These are phyloP conservation scores for Psophocarpus tetragonolobus DNA, from an alignment of 306 rosid genomes.

Conservation along the genomic window DNA sequence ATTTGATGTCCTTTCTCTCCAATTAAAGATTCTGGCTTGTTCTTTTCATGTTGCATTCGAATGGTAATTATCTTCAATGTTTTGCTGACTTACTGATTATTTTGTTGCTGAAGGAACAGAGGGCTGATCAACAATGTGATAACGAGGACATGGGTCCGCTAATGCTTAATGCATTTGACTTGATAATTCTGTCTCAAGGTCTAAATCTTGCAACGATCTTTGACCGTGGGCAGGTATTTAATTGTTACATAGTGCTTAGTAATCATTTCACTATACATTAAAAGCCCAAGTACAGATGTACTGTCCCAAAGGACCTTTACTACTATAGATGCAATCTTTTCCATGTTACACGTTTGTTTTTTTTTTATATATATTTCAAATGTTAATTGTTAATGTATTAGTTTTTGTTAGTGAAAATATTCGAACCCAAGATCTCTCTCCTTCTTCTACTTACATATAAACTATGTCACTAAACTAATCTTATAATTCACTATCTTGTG, in stretches of 20 bases:
- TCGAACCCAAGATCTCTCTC: too few species aligned
- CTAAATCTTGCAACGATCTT: conserved; percentile 80
- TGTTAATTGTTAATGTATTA: too few species aligned
- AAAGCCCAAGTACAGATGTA: conserved; percentile 2
- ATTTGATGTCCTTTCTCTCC: neutral
- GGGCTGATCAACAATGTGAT: conserved; percentile 45
- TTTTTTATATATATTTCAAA: too few species aligned
- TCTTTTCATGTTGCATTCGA: neutral
- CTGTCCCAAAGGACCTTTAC: conserved; percentile 14
- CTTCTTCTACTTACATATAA: too few species aligned
- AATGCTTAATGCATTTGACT: conserved; percentile 84
- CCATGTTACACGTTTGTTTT: neutral
- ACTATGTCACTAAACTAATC: too few species aligned
- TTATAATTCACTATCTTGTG: too few species aligned
- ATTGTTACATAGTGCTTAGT: neutral
- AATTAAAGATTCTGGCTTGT: neutral
- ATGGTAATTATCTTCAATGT: conserved; percentile 17
- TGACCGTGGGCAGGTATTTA: conserved; percentile 72
- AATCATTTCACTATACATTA: neutral
- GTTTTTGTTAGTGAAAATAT: too few species aligned
- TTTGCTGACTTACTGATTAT: conserved; percentile 29
- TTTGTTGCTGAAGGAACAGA: conserved; percentile 55
- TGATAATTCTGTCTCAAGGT: conserved; percentile 86
- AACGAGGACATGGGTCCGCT: conserved; percentile 73
- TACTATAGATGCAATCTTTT: conserved; percentile 14